phyloP scores from a whole-genome alignment of 2,329 filamentous ascomycete species.

The Davidsoniella eucalypti region DNA sequence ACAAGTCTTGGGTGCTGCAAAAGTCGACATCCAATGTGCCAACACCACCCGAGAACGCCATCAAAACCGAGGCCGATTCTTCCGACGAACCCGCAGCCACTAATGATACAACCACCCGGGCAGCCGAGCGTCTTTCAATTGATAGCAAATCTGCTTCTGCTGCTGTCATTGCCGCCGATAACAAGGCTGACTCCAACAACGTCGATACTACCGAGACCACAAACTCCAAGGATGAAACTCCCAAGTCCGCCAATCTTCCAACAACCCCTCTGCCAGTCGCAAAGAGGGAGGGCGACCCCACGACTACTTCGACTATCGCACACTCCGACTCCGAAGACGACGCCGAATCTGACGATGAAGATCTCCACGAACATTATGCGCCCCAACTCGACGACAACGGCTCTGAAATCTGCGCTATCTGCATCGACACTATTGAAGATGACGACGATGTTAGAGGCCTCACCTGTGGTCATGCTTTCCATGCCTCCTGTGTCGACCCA shows the following conservation, averaged over 20 bases:
- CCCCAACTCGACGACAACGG: conserved; percentile 66
- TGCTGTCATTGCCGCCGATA: neutral
- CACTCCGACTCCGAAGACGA: conserved; percentile 13
- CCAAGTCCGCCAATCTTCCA: neutral
- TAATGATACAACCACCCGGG: too few relatives aligned
- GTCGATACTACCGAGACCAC: neutral
- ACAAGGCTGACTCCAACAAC: neutral
- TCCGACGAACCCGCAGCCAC: too few relatives aligned
- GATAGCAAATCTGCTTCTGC: neutral
- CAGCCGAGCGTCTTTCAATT: too few relatives aligned
- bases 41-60: conserved; percentile 8
- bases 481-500: conserved; percentile 86
- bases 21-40: conserved; percentile 19
- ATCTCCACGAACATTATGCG: conserved; percentile 71
- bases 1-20: conserved; percentile 73
- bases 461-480: conserved; percentile 95
- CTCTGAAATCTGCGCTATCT: conserved; percentile 91
- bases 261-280: conserved; percentile 6
- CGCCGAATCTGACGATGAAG: conserved; percentile 45
- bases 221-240: conserved; percentile 8
- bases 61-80: too few relatives aligned
- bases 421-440: conserved; percentile 83
- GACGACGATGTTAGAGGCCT: conserved; percentile 90
- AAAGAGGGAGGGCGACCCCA: conserved; percentile 2
- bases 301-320: neutral